These are phyloP conservation scores for Vigna trinervia DNA, from an alignment of 306 rosid genomes.

Conservation along the genomic window DNA sequence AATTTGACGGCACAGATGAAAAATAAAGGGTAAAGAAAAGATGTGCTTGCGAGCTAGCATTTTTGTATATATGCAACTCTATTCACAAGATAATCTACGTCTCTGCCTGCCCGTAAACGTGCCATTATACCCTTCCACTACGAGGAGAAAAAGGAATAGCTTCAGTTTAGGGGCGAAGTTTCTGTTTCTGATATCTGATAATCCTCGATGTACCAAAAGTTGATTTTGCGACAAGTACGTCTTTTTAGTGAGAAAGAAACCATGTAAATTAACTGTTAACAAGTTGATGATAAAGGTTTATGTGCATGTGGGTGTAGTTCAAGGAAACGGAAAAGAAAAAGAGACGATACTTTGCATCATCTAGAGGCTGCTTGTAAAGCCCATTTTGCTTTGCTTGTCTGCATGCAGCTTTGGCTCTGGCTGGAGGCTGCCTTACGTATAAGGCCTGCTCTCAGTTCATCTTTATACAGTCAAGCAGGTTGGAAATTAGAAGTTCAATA, in stretches of 20 bases:
- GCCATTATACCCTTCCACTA: slow-evolving; percentile 18
- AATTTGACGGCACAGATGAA: background rate
- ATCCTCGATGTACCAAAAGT: background rate
- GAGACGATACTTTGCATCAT: slow-evolving; percentile 62
- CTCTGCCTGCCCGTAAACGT: slow-evolving; percentile 15
- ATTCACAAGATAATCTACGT: background rate
- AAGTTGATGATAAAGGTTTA: slow-evolving; percentile 41
- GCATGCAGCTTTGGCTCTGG: slow-evolving; percentile 39
- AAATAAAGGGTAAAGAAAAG: background rate
- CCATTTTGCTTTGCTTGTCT: slow-evolving; percentile 54
- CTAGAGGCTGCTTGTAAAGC: slow-evolving; percentile 49
- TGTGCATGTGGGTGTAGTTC: slow-evolving; percentile 37
- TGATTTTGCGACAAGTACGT: background rate
- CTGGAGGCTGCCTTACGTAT: slow-evolving; percentile 32
- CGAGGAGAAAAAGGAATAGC: slow-evolving; percentile 14
- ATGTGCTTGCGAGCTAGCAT: background rate
- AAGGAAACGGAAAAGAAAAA: background rate
- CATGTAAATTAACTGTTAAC: slow-evolving; percentile 32
- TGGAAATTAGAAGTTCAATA: background rate
- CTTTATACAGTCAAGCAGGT: slow-evolving; percentile 32
- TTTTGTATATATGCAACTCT: slow-evolving; percentile 11
- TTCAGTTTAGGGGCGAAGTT: slow-evolving; percentile 11
- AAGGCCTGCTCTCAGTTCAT: slow-evolving; percentile 23
- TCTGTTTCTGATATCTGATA: slow-evolving; percentile 12
- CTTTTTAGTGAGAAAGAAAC: slow-evolving; percentile 2